Percentiles rank a stretch among this genome's conserved stretches.
Evolutionary conservation across 495 filamentous ascomycete species (phyloP).

Genomic region (Platismatia glauca): DNA sequence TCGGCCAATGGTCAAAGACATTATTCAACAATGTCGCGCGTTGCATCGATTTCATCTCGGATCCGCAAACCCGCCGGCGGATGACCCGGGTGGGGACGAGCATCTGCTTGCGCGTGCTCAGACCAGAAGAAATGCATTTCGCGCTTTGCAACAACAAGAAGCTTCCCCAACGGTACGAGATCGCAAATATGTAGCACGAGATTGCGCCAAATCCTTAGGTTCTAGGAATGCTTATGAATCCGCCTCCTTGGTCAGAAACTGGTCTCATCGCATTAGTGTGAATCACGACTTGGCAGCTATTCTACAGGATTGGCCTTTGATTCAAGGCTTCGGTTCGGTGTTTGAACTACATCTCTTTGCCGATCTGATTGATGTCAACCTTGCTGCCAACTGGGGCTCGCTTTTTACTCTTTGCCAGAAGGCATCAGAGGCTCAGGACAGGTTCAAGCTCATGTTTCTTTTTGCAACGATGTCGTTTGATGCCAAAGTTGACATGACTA

Average conservation of each 20-base stretch:
- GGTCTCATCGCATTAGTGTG: constrained; percentile 24
- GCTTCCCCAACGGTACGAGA: constrained; percentile 3
- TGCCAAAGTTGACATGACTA: constrained; percentile 28
- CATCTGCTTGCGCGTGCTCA: constrained; percentile 12
- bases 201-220: background rate
- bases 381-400: constrained; percentile 37
- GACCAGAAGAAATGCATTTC: background rate
- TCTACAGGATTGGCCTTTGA: constrained; percentile 30
- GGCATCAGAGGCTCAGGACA: constrained; percentile 18
- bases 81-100: background rate
- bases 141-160: background rate
- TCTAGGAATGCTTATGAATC: constrained; percentile 27
- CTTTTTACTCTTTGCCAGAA: constrained; percentile 30
- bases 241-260: constrained; percentile 24
- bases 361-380: constrained; percentile 29
- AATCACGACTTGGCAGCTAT: constrained; percentile 27
- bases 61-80: background rate
- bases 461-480: constrained; percentile 35
- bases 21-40: constrained; percentile 32
- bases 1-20: constrained; percentile 30
- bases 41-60: constrained; percentile 27
- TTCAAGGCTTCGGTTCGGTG: constrained; percentile 32
- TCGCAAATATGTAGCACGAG: constrained; percentile 16
- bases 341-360: constrained; percentile 28
- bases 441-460: constrained; percentile 36